Conservation (phyloP, 2,329 filamentous ascomycete species). For the Aspergillus aculeatus region DNA sequence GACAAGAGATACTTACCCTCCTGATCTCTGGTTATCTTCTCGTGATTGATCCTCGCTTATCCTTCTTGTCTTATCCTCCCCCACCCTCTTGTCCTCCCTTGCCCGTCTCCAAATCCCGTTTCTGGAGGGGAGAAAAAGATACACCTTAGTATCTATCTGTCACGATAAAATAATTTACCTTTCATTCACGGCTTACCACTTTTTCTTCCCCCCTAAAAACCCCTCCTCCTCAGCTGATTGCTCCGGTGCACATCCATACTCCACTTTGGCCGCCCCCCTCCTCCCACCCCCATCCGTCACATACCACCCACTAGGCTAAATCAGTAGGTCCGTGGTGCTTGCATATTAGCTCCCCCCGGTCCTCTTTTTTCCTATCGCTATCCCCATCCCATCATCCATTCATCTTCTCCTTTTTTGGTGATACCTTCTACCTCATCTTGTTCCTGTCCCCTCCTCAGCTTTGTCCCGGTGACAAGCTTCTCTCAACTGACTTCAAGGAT, state of each 20-base stretch:
- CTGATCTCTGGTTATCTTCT: not conserved
- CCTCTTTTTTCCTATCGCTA: conserved; percentile 14
- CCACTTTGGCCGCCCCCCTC: conserved; percentile 13
- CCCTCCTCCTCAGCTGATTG: conserved; percentile 27
- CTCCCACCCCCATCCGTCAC: conserved; percentile 12
- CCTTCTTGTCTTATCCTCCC: not conserved
- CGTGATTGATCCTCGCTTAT: not conserved
- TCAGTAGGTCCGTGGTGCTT: conserved; percentile 21
- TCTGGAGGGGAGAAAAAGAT: not conserved
- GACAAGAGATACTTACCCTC: not conserved
- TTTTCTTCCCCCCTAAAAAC: conserved; percentile 11
- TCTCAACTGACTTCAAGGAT: conserved; percentile 10
- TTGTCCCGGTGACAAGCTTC: conserved; percentile 26
- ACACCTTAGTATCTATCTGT: not conserved
- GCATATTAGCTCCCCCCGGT: conserved; percentile 24
- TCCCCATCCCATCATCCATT: not conserved
- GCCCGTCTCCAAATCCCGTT: not conserved
- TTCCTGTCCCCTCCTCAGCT: conserved; percentile 15
- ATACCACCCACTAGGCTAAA: conserved; percentile 15
- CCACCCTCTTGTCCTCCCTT: not conserved
- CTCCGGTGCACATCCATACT: conserved; percentile 24
- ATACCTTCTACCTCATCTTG: conserved; percentile 11
- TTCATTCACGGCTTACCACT: conserved; percentile 16
- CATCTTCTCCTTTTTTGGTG: not conserved
- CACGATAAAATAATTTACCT: conserved; percentile 4